Evolutionary conservation across 441 rosid genomes (phyloP), one percentile per base, ranked within the genome.

Genomic region (Populus hybrid): DNA sequence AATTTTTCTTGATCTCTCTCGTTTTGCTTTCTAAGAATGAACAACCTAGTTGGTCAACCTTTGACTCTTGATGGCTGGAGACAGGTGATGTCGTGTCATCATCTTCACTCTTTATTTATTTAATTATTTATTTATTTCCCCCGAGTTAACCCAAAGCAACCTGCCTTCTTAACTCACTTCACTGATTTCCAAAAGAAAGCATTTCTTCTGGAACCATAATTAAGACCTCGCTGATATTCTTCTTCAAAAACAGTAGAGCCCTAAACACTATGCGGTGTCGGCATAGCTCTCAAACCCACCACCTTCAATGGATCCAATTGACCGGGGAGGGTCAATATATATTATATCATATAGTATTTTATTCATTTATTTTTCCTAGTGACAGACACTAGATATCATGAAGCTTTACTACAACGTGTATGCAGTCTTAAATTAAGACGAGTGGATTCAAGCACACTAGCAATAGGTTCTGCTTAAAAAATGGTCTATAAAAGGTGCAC

Each of bases 211-310:
- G 34, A 23, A 65, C 32, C 7, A 23, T 4, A 61, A 6, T 6
- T 34, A 7, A 20, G 67, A 24, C 32, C 30, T 24, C 11, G 34
- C 5, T 24, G 20, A 24, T 65, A 65, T 21, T 65, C 28, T 10
- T 21, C 34, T 65, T 26, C 34, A n/a, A 1, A 14, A 67, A 30
- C 36, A 30, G 70, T 67, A 16, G 26, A 28, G 23, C 71, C 42
- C 71, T 68, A 34, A 68, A 68, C 71, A 20, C 71, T 16, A 11
- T 21, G 57, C 21, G 5, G 59, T 70, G 73, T 70, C 57, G 72
- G 73, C 73, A 35, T 21, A 70, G 42, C 71, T 68, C 71, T 34
- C 46, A 32, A 68, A 34, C 71, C 38, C 71, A 20, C 46, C 20
- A 68, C 71, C 14, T 26, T 20, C 38, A 18, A 3, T 6, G 71